These are phyloP conservation scores for Cordyceps pruinosa DNA, from an alignment of 2,329 filamentous ascomycete genomes.

Conservation along the genomic window DNA sequence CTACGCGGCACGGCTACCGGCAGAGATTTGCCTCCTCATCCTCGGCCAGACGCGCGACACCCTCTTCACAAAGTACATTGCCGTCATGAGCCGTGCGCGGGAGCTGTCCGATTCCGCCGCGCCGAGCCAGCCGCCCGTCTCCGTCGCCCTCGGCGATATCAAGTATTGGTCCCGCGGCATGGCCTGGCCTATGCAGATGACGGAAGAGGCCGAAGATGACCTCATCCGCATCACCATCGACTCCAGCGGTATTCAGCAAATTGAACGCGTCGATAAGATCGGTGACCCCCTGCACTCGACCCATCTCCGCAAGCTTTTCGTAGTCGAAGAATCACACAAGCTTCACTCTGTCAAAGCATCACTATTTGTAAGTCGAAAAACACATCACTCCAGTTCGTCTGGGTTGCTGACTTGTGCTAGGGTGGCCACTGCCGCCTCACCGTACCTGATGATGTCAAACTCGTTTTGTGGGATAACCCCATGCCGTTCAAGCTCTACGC, in stretches of 20 bases:
- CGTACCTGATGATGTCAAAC: background rate
- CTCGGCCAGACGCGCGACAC: background rate
- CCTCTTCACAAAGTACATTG: slow-evolving; percentile 2
- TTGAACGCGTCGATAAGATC: background rate
- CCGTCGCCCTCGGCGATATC: background rate
- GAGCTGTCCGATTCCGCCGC: background rate
- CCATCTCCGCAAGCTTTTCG: background rate
- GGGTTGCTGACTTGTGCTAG: background rate
- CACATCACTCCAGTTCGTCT: background rate
- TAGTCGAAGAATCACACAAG: background rate
- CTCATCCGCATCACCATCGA: slow-evolving; percentile 3
- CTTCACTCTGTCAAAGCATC: background rate
- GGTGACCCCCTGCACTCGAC: background rate
- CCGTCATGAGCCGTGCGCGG: slow-evolving; percentile 1
- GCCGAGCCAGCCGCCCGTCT: background rate
- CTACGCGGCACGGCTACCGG: background rate
- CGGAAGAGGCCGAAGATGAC: background rate
- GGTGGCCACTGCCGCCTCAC: slow-evolving; percentile 2
- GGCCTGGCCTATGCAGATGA: background rate
- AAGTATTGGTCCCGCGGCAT: slow-evolving; percentile 1
- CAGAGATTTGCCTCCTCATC: background rate
- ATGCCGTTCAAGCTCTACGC: background rate
- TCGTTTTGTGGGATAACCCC: background rate
- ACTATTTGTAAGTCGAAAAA: background rate
- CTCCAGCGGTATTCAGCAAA: slow-evolving; percentile 2